phyloP scores from a whole-genome alignment of 495 filamentous ascomycete species.

The Tuber calosporum region DNA sequence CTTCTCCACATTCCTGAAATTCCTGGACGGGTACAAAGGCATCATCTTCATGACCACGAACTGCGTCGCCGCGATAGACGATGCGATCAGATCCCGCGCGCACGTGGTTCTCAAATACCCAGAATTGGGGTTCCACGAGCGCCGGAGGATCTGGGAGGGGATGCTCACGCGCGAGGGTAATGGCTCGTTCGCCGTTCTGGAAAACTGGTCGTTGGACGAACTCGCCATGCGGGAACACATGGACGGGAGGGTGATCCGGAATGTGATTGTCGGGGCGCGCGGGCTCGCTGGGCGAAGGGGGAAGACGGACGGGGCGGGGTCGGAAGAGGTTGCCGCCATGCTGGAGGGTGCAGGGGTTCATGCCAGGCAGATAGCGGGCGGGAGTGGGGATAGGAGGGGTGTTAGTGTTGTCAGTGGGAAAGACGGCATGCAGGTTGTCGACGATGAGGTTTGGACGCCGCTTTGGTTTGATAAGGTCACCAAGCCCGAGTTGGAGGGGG shows the following conservation, averaged over 20 bases:
- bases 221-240: constrained; percentile 42
- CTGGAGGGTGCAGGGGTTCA: neutral
- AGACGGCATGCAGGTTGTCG: too few species aligned
- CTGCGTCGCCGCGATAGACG: constrained; percentile 45
- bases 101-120: constrained; percentile 46
- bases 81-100: constrained; percentile 46
- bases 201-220: constrained; percentile 39
- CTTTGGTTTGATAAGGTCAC: neutral
- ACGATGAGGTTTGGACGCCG: too few species aligned
- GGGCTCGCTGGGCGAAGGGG: neutral
- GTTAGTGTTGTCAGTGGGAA: too few species aligned
- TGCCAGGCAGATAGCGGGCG: neutral
- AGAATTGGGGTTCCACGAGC: constrained; percentile 33
- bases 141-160: constrained; percentile 32
- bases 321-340: neutral
- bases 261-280: constrained; percentile 42
- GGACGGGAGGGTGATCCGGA: constrained; percentile 50
- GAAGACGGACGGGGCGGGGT: neutral
- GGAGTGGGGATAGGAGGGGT: neutral
- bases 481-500: neutral
- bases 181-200: constrained; percentile 4
- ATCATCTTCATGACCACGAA: constrained; percentile 53
- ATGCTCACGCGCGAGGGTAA: constrained; percentile 1
- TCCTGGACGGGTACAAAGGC: constrained; percentile 53
- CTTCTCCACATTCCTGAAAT: constrained; percentile 51